Percentiles rank a stretch among this genome's conserved stretches.
phyloP scores from a whole-genome alignment of 129 eudicot genomes.

The Pseudognaphalium luteoalbum region DNA sequence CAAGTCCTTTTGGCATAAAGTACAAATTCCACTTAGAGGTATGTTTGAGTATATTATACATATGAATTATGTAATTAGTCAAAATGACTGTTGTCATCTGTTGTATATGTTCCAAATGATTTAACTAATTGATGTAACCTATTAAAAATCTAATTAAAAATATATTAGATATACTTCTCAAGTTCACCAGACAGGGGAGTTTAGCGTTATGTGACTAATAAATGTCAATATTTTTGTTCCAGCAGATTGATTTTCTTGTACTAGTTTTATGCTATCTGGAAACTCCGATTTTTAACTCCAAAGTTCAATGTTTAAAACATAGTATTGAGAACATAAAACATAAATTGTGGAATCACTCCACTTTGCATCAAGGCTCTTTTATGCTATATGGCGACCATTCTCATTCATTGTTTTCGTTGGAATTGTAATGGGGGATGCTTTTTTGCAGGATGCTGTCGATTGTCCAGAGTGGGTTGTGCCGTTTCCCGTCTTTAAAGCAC shows the following conservation, averaged over 20 bases:
- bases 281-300: background rate
- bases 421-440: constrained; percentile 8
- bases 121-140: background rate
- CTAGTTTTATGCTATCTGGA: background rate
- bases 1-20: constrained; percentile 88
- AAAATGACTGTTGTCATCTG: background rate
- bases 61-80: background rate
- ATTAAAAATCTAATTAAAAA: background rate
- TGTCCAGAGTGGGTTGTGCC: constrained; percentile 99
- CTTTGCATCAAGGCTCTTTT: background rate
- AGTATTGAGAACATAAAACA: background rate
- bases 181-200: background rate
- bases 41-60: constrained; percentile 19
- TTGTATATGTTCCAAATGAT: background rate
- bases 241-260: background rate
- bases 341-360: background rate
- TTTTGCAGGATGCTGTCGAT: constrained; percentile 94
- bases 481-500: constrained; percentile 71
- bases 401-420: background rate
- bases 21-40: constrained; percentile 98
- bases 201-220: background rate
- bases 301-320: background rate
- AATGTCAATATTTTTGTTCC: background rate
- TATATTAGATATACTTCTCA: background rate
- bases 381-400: background rate